Evolutionary conservation across 2,329 filamentous ascomycete species (phyloP).

Genomic region (Diaporthe caulivora): DNA sequence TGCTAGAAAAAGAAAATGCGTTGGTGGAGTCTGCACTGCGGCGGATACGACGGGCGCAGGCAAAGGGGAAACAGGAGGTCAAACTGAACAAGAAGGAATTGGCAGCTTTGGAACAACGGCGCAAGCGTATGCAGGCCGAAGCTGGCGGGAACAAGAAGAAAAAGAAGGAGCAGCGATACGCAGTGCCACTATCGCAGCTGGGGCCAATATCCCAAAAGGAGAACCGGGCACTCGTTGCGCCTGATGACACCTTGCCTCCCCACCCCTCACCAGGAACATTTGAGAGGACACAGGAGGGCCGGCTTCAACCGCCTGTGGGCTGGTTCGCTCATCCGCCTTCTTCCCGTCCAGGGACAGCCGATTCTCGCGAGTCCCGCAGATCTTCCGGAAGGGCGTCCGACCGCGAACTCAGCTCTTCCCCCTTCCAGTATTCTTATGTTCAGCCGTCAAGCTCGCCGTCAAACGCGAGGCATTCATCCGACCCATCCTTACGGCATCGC

Average conservation of each 20-base stretch:
- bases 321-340: constrained; percentile 62
- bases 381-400: constrained; percentile 44
- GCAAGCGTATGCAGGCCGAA: constrained; percentile 68
- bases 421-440: constrained; percentile 61
- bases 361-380: constrained; percentile 57
- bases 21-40: constrained; percentile 83
- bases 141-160: constrained; percentile 49
- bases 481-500: constrained; percentile 52
- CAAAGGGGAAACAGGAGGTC: constrained; percentile 82
- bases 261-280: constrained; percentile 54
- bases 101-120: constrained; percentile 79
- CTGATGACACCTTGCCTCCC: constrained; percentile 53
- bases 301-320: constrained; percentile 61
- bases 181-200: constrained; percentile 66
- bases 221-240: constrained; percentile 47
- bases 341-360: constrained; percentile 45
- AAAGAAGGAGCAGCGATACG: constrained; percentile 60
- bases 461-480: constrained; percentile 58
- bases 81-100: constrained; percentile 84
- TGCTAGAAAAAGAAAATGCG: constrained; percentile 77
- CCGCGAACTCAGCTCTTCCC: constrained; percentile 50
- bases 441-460: constrained; percentile 47
- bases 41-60: constrained; percentile 83
- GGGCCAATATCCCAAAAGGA: constrained; percentile 56
- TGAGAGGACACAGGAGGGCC: constrained; percentile 50